phyloP scores from a whole-genome alignment of 2,329 filamentous ascomycete species.

The Phaeosphaeriaceae sp. region DNA sequence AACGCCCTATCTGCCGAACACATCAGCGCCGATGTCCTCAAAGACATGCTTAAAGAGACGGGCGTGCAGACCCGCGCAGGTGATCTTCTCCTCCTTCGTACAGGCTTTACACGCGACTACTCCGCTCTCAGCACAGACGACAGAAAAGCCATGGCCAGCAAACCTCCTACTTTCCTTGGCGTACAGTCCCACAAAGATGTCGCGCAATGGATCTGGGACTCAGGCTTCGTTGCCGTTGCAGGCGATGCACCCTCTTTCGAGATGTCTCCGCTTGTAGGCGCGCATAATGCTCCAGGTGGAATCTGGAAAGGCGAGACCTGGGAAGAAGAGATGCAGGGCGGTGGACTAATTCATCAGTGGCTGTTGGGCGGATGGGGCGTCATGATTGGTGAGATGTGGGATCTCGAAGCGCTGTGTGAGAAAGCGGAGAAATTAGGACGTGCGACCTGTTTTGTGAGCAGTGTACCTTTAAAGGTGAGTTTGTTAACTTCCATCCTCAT shows the following conservation, averaged over 20 bases:
- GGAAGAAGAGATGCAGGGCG: constrained; percentile 46
- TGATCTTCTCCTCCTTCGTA: constrained; percentile 39
- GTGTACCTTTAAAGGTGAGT: constrained; percentile 62
- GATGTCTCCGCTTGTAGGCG: constrained; percentile 47
- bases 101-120: constrained; percentile 50
- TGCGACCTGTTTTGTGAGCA: constrained; percentile 68
- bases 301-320: constrained; percentile 44
- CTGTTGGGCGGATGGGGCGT: constrained; percentile 44
- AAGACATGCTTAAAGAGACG: constrained; percentile 44
- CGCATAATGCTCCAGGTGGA: constrained; percentile 38
- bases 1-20: constrained; percentile 29
- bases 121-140: constrained; percentile 21
- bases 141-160: constrained; percentile 35
- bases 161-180: constrained; percentile 47
- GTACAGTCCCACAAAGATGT: constrained; percentile 47
- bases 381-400: constrained; percentile 51
- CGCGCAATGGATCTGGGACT: constrained; percentile 57
- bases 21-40: constrained; percentile 29
- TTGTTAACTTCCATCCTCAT: not conserved
- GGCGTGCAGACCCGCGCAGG: constrained; percentile 43
- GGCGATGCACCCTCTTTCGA: constrained; percentile 55
- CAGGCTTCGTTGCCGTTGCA: constrained; percentile 55
- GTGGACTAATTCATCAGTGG: constrained; percentile 45
- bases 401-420: constrained; percentile 59
- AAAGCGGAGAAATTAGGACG: constrained; percentile 60